Conservation (phyloP, 768 basidiomycete genomes). For the Suillus hirtellus region DNA sequence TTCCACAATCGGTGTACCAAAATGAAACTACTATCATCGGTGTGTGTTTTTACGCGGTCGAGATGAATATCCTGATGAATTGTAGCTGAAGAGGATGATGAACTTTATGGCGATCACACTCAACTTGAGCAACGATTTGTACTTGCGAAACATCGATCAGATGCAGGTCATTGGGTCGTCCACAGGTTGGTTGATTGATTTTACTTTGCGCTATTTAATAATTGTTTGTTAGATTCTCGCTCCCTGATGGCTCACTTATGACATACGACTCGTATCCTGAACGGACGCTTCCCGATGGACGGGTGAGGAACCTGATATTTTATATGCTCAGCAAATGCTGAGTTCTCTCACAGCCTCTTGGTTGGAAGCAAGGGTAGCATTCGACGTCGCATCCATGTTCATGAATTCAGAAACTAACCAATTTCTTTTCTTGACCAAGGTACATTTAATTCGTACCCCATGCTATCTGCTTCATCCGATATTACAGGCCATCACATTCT, state of each 20-base stretch:
- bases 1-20: constrained; percentile 48
- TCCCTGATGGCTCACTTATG: constrained; percentile 78
- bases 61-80: constrained; percentile 37
- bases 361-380: constrained; percentile 46
- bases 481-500: not conserved
- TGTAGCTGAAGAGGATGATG: constrained; percentile 37
- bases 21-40: constrained; percentile 38
- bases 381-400: not conserved
- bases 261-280: constrained; percentile 90
- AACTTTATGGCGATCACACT: constrained; percentile 23
- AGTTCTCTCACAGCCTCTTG: constrained; percentile 61
- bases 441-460: not conserved
- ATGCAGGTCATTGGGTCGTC: constrained; percentile 87
- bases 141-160: constrained; percentile 78
- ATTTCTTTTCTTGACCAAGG: not conserved
- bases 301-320: constrained; percentile 51
- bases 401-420: not conserved
- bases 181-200: constrained; percentile 56
- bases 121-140: constrained; percentile 42
- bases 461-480: not conserved
- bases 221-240: constrained; percentile 59
- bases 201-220: constrained; percentile 8
- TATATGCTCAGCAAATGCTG: not conserved
- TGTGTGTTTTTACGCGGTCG: constrained; percentile 44
- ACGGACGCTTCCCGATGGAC: constrained; percentile 79